Evolutionary conservation across 2,329 filamentous ascomycete species (phyloP), one percentile per base, ranked within the genome.

Genomic region (Ampelomyces quisqualis): DNA sequence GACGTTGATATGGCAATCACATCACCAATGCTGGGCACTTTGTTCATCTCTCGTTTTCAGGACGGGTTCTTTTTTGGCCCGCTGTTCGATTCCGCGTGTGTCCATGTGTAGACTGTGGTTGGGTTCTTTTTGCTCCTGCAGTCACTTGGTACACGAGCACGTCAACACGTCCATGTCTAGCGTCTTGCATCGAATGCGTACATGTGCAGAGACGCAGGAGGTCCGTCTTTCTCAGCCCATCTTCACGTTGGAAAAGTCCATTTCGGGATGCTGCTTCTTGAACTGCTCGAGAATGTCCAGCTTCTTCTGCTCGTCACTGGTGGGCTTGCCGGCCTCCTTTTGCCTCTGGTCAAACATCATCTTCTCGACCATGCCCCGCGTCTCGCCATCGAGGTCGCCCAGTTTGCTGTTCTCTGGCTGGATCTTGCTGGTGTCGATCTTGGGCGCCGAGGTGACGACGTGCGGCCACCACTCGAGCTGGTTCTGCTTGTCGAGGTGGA

Each of bases 311-410:
- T 98, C 93, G 55, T 97, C 93, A 53, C 88, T 95, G 9, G 85
- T 90, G 32, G 90, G 88, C 70, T 86, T 79, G 4, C 93, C 93
- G 70, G 80, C 76, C 75, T 97, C 90, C 81, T 98, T 98, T 75
- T 97, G 90, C 55, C 87, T 79, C 77, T 98, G 93, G 74, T 98
- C 93, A 62, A 80, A 98, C 93, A 98, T 98, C 93, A 98, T 98
- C 81, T 98, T 98, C 82, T 98, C 93, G 30, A 98, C 93, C 91
- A 98, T 97, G 44, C 84, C 81, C 51, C 93, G 81, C 38, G 93
- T 98, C 77, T 95, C 87, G 47, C 93, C 93, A 65, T 97, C 91
- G 55, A 98, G 76, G 69, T 98, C 93, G 42, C 86, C 84, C 62
- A 98, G 77, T 70, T 90, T 95, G 65, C 85, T 90, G 67, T 86